Evolutionary conservation across 176 grass and related monocot species (phyloP).

Genomic region (Lolium rigidum): DNA sequence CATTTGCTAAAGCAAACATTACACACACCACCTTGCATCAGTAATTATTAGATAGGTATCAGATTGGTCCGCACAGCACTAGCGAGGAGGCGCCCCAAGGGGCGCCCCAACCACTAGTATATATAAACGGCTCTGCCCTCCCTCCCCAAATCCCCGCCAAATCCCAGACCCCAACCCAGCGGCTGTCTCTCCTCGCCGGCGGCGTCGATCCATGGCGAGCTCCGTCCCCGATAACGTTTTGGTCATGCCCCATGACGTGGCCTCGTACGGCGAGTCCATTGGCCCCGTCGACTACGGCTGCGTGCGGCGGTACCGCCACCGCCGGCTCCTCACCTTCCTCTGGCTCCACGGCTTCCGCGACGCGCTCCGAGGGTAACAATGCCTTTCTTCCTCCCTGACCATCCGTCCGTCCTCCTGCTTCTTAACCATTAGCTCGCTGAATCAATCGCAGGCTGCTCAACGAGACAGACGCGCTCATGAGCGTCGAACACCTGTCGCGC

Average conservation of each 20-base stretch:
- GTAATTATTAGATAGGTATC: too few relatives aligned
- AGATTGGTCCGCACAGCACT: too few relatives aligned
- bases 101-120: too few relatives aligned
- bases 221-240: background rate
- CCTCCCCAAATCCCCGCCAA: background rate
- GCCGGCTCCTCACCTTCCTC: background rate
- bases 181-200: background rate
- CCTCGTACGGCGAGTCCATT: background rate
- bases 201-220: background rate
- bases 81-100: too few relatives aligned
- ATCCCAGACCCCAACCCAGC: background rate
- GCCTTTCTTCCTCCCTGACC: background rate
- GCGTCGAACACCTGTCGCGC: background rate
- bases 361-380: background rate
- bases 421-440: too few relatives aligned
- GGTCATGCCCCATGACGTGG: background rate
- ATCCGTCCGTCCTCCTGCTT: background rate
- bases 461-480: background rate
- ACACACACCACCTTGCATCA: too few relatives aligned
- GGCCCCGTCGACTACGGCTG: slow-evolving; percentile 1
- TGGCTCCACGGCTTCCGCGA: background rate
- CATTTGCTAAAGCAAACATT: too few relatives aligned
- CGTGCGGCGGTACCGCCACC: background rate
- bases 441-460: background rate
- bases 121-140: background rate